Evolutionary conservation across 331 rosid species (phyloP).

Genomic region (Quercus phellos): DNA sequence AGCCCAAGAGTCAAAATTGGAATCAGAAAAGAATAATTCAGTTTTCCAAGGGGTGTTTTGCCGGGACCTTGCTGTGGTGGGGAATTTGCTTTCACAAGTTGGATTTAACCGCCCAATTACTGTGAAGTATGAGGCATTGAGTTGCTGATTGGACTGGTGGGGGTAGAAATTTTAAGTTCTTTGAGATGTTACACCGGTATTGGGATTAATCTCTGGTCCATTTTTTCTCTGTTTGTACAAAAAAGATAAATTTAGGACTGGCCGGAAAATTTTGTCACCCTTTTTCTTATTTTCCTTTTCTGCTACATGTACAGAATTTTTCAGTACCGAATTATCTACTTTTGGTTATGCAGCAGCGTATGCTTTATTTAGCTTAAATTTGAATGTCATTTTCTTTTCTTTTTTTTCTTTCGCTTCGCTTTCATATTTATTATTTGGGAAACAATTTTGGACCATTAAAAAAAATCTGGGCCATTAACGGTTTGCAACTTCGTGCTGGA

Average conservation of each 20-base stretch:
- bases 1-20: slow-evolving; percentile 22
- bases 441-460: no score
- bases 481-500: not conserved
- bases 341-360: not conserved
- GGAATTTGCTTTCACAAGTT: slow-evolving; percentile 67
- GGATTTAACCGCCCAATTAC: slow-evolving; percentile 76
- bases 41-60: slow-evolving; percentile 85
- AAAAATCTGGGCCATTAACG: no score
- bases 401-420: not conserved
- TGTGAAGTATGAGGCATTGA: slow-evolving; percentile 82
- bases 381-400: not conserved
- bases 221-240: slow-evolving; percentile 53
- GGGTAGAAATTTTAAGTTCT: slow-evolving; percentile 5
- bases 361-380: not conserved
- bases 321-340: slow-evolving; percentile 33
- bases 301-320: slow-evolving; percentile 58
- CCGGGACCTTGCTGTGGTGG: slow-evolving; percentile 78
- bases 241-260: slow-evolving; percentile 23
- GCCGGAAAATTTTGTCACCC: slow-evolving; percentile 80
- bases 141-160: slow-evolving; percentile 42
- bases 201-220: slow-evolving; percentile 34
- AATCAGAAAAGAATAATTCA: slow-evolving; percentile 23
- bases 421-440: not conserved
- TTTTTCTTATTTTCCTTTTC: slow-evolving; percentile 17
- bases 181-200: slow-evolving; percentile 31